Base-by-base conservation (phyloP, 2,329 filamentous ascomycete genomes). In the Juglanconis oblonga region DNA sequence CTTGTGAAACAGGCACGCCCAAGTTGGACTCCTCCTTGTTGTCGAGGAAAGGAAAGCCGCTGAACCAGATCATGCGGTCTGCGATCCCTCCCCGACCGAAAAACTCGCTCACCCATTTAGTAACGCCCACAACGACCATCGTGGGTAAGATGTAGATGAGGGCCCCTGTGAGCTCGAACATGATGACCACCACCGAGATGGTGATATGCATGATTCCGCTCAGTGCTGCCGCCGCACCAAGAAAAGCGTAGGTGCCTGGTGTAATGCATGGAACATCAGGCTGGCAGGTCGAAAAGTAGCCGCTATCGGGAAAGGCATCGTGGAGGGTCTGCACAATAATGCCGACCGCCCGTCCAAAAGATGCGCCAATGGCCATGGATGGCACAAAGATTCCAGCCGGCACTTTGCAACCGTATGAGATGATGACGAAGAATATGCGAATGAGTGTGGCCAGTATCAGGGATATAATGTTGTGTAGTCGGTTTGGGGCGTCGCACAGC, bases 171-270 rank as follows among this genome's bases (percentile, higher is more conserved):
- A 99, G 83, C 75, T 99, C 95, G 70, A 98, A 98, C 95, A 99
- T 98, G 74, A 99, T 99, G 69, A 99, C 95, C 2, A 97, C 94
- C 9, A 99, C 92, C 0, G 93, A 96, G 14, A 99, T 87, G 0
- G 94, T 97, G 64, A 99, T 90, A 74, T 98, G 95, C 94, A 98
- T 99, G 70, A 98, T 97, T 9, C 95, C 95, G 72, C 90, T 94
- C 31, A 99, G 80, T 0, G 95, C 91, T 2, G 95, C 94, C 0
- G 88, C 95, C 5, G 95, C 95, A 47, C 95, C 95, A 0, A 99
- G 81, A 67, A 99, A 96, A 6, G 95, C 95, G 71, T 99, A 99
- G 1, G 95, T 98, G 9, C 95, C 95, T 0, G 95, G 95, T 0
- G 95, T 99, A 67, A 99, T 98, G 73, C 95, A 99, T 1, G 94